phyloP scores from a whole-genome alignment of 2,329 filamentous ascomycete species.

The Fusarium circinatum region DNA sequence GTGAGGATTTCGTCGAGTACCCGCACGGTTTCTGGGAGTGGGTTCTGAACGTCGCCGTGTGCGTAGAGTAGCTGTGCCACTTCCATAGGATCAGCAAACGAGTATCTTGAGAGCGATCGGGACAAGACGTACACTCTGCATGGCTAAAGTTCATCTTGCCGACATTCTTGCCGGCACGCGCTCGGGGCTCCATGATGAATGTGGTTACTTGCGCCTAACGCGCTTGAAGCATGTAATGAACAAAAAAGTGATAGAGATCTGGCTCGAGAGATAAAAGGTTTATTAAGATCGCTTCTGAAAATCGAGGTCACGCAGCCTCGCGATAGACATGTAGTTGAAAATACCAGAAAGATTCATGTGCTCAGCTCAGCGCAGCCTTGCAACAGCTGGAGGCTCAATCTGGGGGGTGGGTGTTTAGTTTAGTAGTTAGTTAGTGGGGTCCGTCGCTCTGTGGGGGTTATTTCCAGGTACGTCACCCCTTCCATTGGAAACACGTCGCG shows the following conservation, averaged over 20 bases:
- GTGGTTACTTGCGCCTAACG: constrained; percentile 7
- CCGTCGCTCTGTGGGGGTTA: constrained; percentile 34
- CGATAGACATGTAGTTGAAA: constrained; percentile 35
- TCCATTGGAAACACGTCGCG: constrained; percentile 17
- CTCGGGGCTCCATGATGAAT: constrained; percentile 76
- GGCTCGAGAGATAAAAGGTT: background rate
- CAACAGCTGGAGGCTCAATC: constrained; percentile 29
- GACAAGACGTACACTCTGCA: constrained; percentile 70
- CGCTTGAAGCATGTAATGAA: constrained; percentile 7
- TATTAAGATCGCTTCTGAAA: background rate
- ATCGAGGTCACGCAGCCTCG: constrained; percentile 24
- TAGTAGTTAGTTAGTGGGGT: constrained; percentile 35
- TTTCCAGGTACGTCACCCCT: constrained; percentile 36
- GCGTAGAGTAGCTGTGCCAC: constrained; percentile 81
- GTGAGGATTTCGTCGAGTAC: constrained; percentile 95
- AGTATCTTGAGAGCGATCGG: background rate
- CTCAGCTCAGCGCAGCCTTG: constrained; percentile 26
- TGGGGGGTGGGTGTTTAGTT: constrained; percentile 1
- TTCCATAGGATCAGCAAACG: constrained; percentile 46
- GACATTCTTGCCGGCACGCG: constrained; percentile 81
- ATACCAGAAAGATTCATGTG: constrained; percentile 16
- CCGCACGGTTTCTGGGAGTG: constrained; percentile 84
- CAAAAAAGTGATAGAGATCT: background rate
- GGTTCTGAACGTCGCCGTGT: constrained; percentile 80
- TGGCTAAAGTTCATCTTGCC: constrained; percentile 83